Base-by-base conservation (phyloP, 306 rosid species). In the Trifolium subterraneum region DNA sequence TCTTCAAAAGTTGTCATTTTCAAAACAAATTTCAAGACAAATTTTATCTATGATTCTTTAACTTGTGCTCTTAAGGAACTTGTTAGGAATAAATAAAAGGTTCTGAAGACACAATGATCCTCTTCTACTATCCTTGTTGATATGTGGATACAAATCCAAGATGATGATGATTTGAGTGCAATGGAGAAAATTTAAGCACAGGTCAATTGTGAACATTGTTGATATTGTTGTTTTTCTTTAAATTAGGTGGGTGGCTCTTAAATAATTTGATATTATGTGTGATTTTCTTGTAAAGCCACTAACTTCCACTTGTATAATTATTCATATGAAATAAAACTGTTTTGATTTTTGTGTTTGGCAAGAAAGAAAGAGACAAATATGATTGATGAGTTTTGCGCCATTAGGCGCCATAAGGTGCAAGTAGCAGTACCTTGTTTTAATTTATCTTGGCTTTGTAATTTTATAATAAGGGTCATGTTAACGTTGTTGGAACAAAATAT, bases 71-170 rank as follows among this genome's bases (percentile, higher is more conserved):
- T n/a, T n/a, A n/a, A n/a, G n/a, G n/a, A n/a, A n/a, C n/a, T n/a
- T n/a, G n/a, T n/a, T n/a, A n/a, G n/a, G n/a, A n/a, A n/a, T n/a
- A n/a, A n/a, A n/a, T n/a, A n/a, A n/a, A n/a, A n/a, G n/a, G n/a
- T n/a, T n/a, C n/a, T n/a, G n/a, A n/a, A 66, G 89, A 78, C 63
- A 87, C 71, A 39, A 85, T 84, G 79, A 88, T 86, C 22, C 84
- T n/a, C 87, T 63, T 89, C 70, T 23, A 36, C 84, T 48, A 66
- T 78, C 18, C 85, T 92, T 54, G 72, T 88, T 70, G 93, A 87
- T 83, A 82, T 86, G 61, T 86, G 85, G 81, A 51, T 61, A 38
- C 89, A 83, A 78, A 48, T 82, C 50, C 79, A 72, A 38, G 80
- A 69, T 48, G 84, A 79, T 33, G 86, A 86, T 56, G 75, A 77